Evolutionary conservation across 106 monocot genomes (phyloP), one percentile per base, ranked within the genome.

Genomic region (Allium cepa): DNA sequence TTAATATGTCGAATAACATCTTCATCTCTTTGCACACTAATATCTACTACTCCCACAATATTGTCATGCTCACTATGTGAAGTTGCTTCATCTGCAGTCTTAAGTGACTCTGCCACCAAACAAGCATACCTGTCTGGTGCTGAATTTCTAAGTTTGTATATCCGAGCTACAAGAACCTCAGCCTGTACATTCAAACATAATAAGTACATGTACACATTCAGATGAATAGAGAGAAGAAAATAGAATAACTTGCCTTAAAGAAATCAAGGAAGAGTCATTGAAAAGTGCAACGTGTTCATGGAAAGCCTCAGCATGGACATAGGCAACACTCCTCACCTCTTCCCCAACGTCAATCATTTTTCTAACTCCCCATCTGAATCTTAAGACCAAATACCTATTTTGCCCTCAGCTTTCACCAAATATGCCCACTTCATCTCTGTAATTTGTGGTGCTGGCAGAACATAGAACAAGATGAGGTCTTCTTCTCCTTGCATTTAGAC

Each of bases 251-350:
- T 7, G 87, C 95, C 76, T 79, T 76, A 46, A 91, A 95, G 62
- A 91, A 84, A 10, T 85, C 74, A 69, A 81, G 86, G 79, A 91
- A 88, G 75, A 47, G 59, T 80, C 83, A 67, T 91, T 79, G 62
- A 91, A 88, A 58, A 95, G 66, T 11, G 71, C 70, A 66, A 83
- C 75, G 18, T 91, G 95, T 36, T 69, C 77, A 78, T 95, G 90
- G 63, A 95, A 95, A 7, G 95, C 95, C 69, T 91, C 91, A 61
- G 91, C 95, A 70, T 95, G 91, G 3, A 95, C 88, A 53, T 70
- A 58, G 50, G 95, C 91, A 57, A 86, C 95, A 47, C 60, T 79
- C 79, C 76, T 81, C 79, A 95, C 75, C 83, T 95, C 95, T 27
- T 91, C 88, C 13, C 67, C 78, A 0, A 68, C 79, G 74, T 73